Percentiles rank a stretch among this genome's conserved stretches.
Evolutionary conservation across 164 flowering plant species (phyloP).

Genomic region (Brasenia schreberi): DNA sequence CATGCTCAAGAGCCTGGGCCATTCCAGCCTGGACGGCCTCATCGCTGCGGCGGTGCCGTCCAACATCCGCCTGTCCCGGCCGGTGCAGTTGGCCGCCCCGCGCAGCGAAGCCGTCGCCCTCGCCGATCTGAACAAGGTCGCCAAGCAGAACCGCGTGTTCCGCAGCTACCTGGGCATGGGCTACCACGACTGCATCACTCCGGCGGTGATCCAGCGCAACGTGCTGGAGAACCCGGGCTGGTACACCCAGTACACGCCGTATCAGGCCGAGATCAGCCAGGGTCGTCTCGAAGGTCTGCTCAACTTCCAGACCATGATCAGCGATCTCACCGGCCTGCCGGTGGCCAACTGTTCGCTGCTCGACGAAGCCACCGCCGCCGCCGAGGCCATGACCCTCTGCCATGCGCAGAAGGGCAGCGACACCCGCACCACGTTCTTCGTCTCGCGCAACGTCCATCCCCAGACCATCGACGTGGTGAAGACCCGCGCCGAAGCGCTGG

Average conservation of each 20-base stretch:
- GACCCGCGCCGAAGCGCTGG: not conserved
- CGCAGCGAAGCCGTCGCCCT: not conserved
- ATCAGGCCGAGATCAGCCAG: not conserved
- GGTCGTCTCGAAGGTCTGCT: not conserved
- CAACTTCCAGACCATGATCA: not conserved
- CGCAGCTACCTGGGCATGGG: not conserved
- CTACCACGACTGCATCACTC: not conserved
- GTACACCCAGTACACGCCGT: not conserved
- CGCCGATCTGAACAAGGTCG: not conserved
- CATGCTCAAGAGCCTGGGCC: not conserved
- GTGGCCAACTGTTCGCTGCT: not conserved
- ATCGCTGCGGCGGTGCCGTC: not conserved
- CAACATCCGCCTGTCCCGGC: not conserved
- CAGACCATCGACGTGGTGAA: not conserved
- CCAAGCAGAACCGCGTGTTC: not conserved
- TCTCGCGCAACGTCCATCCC: not conserved
- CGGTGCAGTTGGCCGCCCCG: not conserved
- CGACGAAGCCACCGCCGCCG: slow-evolving; percentile 1
- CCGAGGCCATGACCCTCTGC: not conserved
- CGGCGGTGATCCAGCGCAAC: slow-evolving; percentile 1
- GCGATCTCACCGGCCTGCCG: not conserved
- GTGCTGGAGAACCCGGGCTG: not conserved
- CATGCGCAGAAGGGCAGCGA: not conserved
- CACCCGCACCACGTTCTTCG: not conserved
- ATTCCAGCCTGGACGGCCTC: not conserved